Conservation (phyloP, 2,329 filamentous ascomycete species). For the Trichocomaceae sp. region DNA sequence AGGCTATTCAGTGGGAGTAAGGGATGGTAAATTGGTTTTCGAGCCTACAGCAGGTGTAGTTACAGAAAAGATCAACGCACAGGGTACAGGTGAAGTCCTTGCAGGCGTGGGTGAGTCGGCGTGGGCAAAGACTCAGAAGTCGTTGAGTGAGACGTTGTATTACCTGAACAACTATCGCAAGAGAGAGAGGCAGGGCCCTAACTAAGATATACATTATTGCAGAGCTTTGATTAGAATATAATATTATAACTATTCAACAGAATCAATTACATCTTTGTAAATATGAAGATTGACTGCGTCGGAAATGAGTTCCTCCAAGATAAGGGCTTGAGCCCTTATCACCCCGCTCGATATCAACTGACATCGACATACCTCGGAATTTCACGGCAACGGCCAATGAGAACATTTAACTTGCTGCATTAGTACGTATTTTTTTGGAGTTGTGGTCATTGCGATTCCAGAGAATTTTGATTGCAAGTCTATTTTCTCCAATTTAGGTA, state of each 20-base stretch:
- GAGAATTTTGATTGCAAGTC: not conserved
- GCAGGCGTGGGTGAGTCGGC: slow-evolving; percentile 24
- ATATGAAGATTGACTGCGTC: too few relatives aligned
- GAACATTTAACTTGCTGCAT: not conserved
- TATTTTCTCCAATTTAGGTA: not conserved
- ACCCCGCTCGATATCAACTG: slow-evolving; percentile 3
- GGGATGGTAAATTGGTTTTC: slow-evolving; percentile 22
- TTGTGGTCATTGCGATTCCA: not conserved
- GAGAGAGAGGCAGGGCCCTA: slow-evolving; percentile 23
- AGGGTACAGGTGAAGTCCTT: slow-evolving; percentile 25
- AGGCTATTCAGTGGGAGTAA: slow-evolving; percentile 21
- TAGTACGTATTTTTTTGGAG: not conserved
- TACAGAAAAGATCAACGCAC: slow-evolving; percentile 23
- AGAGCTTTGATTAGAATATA: not conserved
- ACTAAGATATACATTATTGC: not conserved
- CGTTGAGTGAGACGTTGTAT: slow-evolving; percentile 42
- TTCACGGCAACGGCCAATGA: not conserved
- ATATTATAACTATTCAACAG: not conserved
- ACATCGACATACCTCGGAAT: not conserved
- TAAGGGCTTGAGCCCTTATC: slow-evolving; percentile 13
- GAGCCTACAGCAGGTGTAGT: slow-evolving; percentile 18
- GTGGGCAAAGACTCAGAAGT: slow-evolving; percentile 28
- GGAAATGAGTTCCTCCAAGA: not conserved
- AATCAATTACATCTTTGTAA: not conserved
- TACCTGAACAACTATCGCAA: slow-evolving; percentile 46